Evolutionary conservation across 495 filamentous ascomycete genomes (phyloP), one percentile per base, ranked within the genome.

Genomic region (Terfezia claveryi): DNA sequence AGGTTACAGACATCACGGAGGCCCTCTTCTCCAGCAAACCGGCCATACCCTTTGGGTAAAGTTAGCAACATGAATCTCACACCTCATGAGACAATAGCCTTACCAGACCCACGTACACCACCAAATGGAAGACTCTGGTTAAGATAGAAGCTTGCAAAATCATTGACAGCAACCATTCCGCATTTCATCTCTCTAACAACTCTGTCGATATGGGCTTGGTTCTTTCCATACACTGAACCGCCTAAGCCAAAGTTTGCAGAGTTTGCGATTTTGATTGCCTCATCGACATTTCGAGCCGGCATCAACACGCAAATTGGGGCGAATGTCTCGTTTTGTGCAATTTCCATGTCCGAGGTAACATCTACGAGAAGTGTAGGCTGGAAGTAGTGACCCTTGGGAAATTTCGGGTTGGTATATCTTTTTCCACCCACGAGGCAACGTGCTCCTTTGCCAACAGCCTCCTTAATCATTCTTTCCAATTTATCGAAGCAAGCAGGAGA

Each of bases 101-200:
- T 17, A 46, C 41, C 91, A 44, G 81, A 87, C 0, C 86, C 88
- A 55, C 76, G 75, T 17, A 83, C 77, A 27, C 91, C 91, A 23
- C 91, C 91, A 65, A 98, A 98, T 0, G 91, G 91, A 14, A 98
- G 68, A 10, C 56, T 57, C 69, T 91, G 85, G n/a, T 92, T 85
- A 23, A 88, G 82, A 67, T 98, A 98, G 62, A 78, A 94, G 14
- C 78, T 81, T 20, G 79, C 91, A 59, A 98, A 98, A 69, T 98
- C 91, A 62, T 98, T 96, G 54, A 98, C 78, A 50, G 82, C 75
- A 5, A 96, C 83, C 83, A 94, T 94, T 27, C 91, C 91, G 3
- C 81, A 80, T 54, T 80, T 76, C 54, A 96, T 75, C 23, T 75
- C 73, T 14, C 59, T 62, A 0, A 87, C 79, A 37, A 86, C 80